These are phyloP conservation scores for Syncephalastrum racemosum DNA, from an alignment of 371 early-diverging fungal genomes.

Conservation along the genomic window DNA sequence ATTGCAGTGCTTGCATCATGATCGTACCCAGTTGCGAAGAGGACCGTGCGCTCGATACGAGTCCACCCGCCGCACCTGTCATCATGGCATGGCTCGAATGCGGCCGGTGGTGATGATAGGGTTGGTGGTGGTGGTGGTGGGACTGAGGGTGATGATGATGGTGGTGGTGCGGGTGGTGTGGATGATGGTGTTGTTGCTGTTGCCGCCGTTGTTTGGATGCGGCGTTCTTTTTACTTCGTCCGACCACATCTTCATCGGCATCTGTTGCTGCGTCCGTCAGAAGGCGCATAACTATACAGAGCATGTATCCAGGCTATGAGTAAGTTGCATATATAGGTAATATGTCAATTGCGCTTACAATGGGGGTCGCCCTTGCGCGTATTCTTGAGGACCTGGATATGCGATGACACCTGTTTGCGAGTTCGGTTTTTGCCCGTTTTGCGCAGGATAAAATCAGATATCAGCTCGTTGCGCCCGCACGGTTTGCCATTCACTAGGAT, in stretches of 20 bases:
- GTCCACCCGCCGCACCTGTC: not conserved
- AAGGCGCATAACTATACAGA: slow-evolving; percentile 51
- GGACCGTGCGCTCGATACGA: not conserved
- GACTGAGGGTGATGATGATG: slow-evolving; percentile 9
- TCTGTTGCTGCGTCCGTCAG: slow-evolving; percentile 49
- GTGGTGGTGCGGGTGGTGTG: slow-evolving; percentile 11
- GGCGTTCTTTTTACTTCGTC: slow-evolving; percentile 7
- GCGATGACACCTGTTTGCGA: slow-evolving; percentile 80
- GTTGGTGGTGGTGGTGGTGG: slow-evolving; percentile 8
- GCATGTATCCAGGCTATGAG: slow-evolving; percentile 17
- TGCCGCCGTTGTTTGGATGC: slow-evolving; percentile 9
- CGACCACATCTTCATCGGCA: slow-evolving; percentile 21
- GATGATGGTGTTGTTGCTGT: slow-evolving; percentile 1
- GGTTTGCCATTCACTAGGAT: slow-evolving; percentile 64
- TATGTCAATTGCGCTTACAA: slow-evolving; percentile 42
- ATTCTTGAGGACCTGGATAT: slow-evolving; percentile 79
- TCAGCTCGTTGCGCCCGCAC: slow-evolving; percentile 73
- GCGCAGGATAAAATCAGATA: slow-evolving; percentile 72
- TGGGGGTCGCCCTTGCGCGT: slow-evolving; percentile 65
- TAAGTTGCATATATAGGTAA: not conserved
- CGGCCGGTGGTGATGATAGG: slow-evolving; percentile 6
- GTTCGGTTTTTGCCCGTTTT: slow-evolving; percentile 66
- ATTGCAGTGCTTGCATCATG: slow-evolving; percentile 2
- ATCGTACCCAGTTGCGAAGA: not conserved
- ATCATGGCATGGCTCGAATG: slow-evolving; percentile 3